Evolutionary conservation across 208 protist species (phyloP), one percentile per base, ranked within the genome.

Genomic region (Acanthamoeba castellanii): DNA sequence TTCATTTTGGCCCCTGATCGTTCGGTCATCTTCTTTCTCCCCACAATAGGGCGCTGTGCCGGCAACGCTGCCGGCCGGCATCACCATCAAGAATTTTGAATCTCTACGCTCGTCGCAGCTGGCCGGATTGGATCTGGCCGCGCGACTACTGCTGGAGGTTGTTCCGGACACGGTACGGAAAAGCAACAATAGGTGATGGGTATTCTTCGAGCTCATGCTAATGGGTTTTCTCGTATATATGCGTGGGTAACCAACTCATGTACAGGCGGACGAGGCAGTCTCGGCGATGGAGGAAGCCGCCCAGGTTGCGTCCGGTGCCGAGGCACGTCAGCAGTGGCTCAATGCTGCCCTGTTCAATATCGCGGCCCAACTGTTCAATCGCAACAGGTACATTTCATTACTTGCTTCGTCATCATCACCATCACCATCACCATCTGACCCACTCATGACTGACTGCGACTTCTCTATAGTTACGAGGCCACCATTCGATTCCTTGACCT

Each of bases 311-410:
- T 20, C 34, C 6, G 78, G 78, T 34, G 18, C 45, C 6, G 78
- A 85, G 45, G 78, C 78, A 59, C 78, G 78, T 37, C 78, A 85
- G 78, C 78, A 85, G 27, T 85, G 78, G 78, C 78, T 85, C 78
- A 34, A 50, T 11, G 78, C 78, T 8, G 78, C 78, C 13, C 22
- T 85, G n/a, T 85, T 37, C 78, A 85, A 85, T 22, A 25, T 85
- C 22, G 37, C 78, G 0, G 78, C 78, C 6, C 78, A 85, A 18
- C 78, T 37, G 22, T 85, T 61, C 78, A 85, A 85, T 14, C 25
- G n/a, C 78, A 85, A 85, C 50, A 85, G n/a, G 25, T 85, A 85
- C 16, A 59, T 0, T 47, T 47, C 42, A 47, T 47, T 47, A 18
- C n/a, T 42, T 25, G 9, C 66, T n/a, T 30, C 30, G 2, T 42